phyloP scores from a whole-genome alignment of 768 basidiomycete species.

The Suillus paluster region DNA sequence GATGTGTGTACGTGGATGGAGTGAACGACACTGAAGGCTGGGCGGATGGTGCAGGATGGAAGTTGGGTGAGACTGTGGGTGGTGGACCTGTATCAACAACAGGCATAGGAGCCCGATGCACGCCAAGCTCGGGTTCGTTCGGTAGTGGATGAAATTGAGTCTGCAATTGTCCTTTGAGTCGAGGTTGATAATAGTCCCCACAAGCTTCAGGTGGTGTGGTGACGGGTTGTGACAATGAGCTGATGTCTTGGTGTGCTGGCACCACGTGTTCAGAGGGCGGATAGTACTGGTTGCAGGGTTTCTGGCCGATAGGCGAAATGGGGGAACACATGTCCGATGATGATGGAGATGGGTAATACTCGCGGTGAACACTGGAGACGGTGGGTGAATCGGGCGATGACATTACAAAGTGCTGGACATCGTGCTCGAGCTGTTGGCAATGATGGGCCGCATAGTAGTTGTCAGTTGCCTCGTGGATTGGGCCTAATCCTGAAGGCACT shows the following conservation, averaged over 20 bases:
- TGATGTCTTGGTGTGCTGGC: slow-evolving; percentile 17
- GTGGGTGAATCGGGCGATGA: slow-evolving; percentile 34
- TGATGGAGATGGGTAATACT: slow-evolving; percentile 30
- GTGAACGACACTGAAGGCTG: slow-evolving; percentile 18
- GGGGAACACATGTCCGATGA: slow-evolving; percentile 29
- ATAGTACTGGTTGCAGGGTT: slow-evolving; percentile 32
- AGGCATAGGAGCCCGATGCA: slow-evolving; percentile 16
- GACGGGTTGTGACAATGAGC: slow-evolving; percentile 22
- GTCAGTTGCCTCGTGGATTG: neutral
- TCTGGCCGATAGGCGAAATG: slow-evolving; percentile 31
- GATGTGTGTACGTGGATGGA: slow-evolving; percentile 25
- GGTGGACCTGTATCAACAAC: slow-evolving; percentile 27
- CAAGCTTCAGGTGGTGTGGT: slow-evolving; percentile 15
- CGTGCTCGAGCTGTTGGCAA: slow-evolving; percentile 33
- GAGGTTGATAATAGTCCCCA: slow-evolving; percentile 3
- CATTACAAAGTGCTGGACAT: slow-evolving; percentile 25
- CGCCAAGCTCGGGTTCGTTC: slow-evolving; percentile 20
- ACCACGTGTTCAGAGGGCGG: slow-evolving; percentile 25
- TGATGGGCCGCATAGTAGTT: neutral
- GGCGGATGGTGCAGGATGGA: slow-evolving; percentile 16
- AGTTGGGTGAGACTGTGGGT: slow-evolving; percentile 17
- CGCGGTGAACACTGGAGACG: slow-evolving; percentile 30
- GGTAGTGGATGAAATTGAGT: slow-evolving; percentile 23
- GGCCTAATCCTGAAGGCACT: neutral
- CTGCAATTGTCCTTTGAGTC: slow-evolving; percentile 4